Evolutionary conservation across 2,329 filamentous ascomycete species (phyloP).

Genomic region (Fusarium sp.): DNA sequence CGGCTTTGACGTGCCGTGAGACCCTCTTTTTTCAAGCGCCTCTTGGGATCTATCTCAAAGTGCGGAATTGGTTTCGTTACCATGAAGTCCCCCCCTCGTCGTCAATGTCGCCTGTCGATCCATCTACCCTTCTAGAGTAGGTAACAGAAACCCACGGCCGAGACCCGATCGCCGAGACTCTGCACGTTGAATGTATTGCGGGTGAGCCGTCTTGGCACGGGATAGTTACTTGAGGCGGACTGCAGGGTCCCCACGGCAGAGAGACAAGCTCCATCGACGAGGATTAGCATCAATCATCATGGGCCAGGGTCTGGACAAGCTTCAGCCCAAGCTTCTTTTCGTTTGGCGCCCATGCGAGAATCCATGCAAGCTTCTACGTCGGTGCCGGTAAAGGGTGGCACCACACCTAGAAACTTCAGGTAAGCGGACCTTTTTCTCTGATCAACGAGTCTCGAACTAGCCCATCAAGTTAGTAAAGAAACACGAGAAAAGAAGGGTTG

Average conservation of each 20-base stretch:
- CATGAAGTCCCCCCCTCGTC: neutral
- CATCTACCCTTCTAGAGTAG: neutral
- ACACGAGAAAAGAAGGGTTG: constrained; percentile 3
- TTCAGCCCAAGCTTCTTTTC: neutral
- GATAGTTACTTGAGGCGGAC: neutral
- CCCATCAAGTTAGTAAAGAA: neutral
- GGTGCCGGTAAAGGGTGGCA: constrained; percentile 1
- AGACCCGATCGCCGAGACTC: constrained; percentile 37
- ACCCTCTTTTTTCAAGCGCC: constrained; percentile 22
- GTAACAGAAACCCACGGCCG: constrained; percentile 6
- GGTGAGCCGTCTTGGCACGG: constrained; percentile 39
- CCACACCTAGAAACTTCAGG: neutral
- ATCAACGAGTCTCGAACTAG: neutral
- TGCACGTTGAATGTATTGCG: constrained; percentile 18
- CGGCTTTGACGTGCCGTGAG: constrained; percentile 39
- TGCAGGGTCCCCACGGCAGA: neutral
- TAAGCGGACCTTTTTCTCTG: neutral
- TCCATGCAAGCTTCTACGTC: constrained; percentile 13
- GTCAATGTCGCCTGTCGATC: neutral
- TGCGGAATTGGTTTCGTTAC: neutral
- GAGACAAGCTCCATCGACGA: neutral
- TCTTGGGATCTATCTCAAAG: neutral
- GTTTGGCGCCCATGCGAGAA: neutral
- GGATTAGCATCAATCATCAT: neutral
- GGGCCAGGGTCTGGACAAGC: constrained; percentile 15